Conservation (phyloP, 495 filamentous ascomycete species). For the Neurospora sp. region DNA sequence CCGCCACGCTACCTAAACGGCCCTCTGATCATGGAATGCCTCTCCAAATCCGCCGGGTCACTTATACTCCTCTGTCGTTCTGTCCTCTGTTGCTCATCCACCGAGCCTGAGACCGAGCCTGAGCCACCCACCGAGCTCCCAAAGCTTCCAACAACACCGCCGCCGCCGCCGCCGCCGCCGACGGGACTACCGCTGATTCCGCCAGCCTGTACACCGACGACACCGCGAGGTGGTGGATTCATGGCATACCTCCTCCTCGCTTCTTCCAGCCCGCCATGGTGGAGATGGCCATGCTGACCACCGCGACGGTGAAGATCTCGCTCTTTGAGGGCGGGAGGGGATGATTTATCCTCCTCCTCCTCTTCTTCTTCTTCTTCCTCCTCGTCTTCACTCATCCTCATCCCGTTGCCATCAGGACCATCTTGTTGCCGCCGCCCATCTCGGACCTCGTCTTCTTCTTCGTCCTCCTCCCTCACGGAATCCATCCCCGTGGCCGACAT, state of each 20-base stretch:
- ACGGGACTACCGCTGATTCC: neutral
- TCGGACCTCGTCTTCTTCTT: slow-evolving; percentile 1
- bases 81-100: slow-evolving; percentile 35
- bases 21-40: slow-evolving; percentile 8
- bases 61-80: slow-evolving; percentile 44
- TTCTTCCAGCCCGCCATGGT: neutral
- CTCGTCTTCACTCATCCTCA: slow-evolving; percentile 7
- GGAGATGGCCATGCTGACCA: neutral
- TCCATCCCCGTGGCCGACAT: neutral
- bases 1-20: slow-evolving; percentile 2
- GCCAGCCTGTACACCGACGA: neutral
- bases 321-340: slow-evolving; percentile 2
- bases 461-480: neutral
- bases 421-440: slow-evolving; percentile 2
- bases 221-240: neutral
- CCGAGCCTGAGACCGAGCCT: neutral
- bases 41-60: slow-evolving; percentile 30
- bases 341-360: slow-evolving; percentile 19
- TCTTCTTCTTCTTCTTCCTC: slow-evolving; percentile 5
- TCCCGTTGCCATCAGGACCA: slow-evolving; percentile 5
- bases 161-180: neutral
- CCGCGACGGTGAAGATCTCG: neutral
- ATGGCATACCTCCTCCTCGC: neutral
- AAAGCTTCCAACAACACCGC: neutral
- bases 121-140: neutral